A percentile compares a stretch with the other conserved stretches of the same genome.
These are phyloP conservation scores for Talaromyces islandicus DNA, from an alignment of 2,329 filamentous ascomycete species.

Conservation along the genomic window DNA sequence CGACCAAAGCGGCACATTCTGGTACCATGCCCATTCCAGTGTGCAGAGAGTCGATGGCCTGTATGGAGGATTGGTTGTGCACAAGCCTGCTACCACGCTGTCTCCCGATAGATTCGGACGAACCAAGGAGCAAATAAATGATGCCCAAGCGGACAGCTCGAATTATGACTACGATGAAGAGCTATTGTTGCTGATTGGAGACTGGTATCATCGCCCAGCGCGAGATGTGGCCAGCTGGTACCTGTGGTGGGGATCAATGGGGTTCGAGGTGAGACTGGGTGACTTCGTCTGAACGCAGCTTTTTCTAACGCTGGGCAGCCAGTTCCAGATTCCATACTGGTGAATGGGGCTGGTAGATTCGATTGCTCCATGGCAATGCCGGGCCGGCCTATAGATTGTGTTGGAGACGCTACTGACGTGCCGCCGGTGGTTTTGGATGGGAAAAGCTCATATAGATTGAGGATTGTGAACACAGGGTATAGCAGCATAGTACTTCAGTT, in stretches of 20 bases:
- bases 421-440: slow-evolving; percentile 21
- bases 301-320: slow-evolving; percentile 27
- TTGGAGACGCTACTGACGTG: slow-evolving; percentile 15
- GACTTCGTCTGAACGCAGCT: background rate
- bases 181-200: slow-evolving; percentile 42
- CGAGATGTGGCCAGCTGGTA: slow-evolving; percentile 40
- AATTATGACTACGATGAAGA: slow-evolving; percentile 33
- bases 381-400: slow-evolving; percentile 41
- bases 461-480: slow-evolving; percentile 42
- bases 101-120: slow-evolving; percentile 1
- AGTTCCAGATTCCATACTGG: slow-evolving; percentile 42
- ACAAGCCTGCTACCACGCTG: slow-evolving; percentile 26
- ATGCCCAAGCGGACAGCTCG: slow-evolving; percentile 5
- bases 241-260: slow-evolving; percentile 37
- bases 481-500: background rate
- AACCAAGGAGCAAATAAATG: background rate
- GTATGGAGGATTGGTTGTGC: slow-evolving; percentile 44
- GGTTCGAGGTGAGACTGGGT: slow-evolving; percentile 33
- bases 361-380: slow-evolving; percentile 42
- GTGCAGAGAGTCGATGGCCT: slow-evolving; percentile 41
- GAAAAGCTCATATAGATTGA: slow-evolving; percentile 27
- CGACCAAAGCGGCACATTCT: slow-evolving; percentile 41
- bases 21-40: slow-evolving; percentile 45
- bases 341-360: slow-evolving; percentile 44
- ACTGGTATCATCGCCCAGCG: slow-evolving; percentile 45